Conservation (phyloP, 768 basidiomycete species). For the Boletus tomentosulus region DNA sequence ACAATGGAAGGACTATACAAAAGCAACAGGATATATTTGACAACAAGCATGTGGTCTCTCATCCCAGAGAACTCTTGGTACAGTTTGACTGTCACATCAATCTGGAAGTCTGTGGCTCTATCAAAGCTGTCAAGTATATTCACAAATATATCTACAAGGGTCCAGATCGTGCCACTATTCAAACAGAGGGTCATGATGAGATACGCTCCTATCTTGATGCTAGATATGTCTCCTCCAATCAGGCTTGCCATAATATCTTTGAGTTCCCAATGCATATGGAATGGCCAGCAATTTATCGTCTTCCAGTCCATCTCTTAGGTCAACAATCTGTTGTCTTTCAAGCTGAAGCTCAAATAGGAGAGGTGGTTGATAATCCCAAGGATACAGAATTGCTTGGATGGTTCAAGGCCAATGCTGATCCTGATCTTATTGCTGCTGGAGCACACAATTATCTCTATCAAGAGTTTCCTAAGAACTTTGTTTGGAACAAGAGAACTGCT, state of each 20-base stretch:
- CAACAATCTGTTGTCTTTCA: conserved; percentile 21
- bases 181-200: neutral
- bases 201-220: conserved; percentile 2
- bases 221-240: conserved; percentile 3
- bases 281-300: conserved; percentile 5
- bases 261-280: conserved; percentile 4
- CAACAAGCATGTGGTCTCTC: conserved; percentile 43
- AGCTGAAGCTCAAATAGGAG: conserved; percentile 21
- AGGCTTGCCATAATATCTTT: conserved; percentile 2
- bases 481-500: conserved; percentile 17
- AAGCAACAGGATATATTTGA: conserved; percentile 17
- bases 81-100: conserved; percentile 16
- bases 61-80: conserved; percentile 32
- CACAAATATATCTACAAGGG: too few relatives aligned
- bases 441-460: conserved; percentile 28
- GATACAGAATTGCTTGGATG: conserved; percentile 29
- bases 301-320: conserved; percentile 1
- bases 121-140: too few relatives aligned
- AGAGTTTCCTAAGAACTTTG: conserved; percentile 32
- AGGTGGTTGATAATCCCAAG: conserved; percentile 8
- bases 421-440: neutral
- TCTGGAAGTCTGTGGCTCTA: too few relatives aligned
- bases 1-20: conserved; percentile 19
- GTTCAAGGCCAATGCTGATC: conserved; percentile 29
- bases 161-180: conserved; percentile 6